Evolutionary conservation across 2,329 filamentous ascomycete species (phyloP).

Genomic region (Colletotrichum orchidophilum): DNA sequence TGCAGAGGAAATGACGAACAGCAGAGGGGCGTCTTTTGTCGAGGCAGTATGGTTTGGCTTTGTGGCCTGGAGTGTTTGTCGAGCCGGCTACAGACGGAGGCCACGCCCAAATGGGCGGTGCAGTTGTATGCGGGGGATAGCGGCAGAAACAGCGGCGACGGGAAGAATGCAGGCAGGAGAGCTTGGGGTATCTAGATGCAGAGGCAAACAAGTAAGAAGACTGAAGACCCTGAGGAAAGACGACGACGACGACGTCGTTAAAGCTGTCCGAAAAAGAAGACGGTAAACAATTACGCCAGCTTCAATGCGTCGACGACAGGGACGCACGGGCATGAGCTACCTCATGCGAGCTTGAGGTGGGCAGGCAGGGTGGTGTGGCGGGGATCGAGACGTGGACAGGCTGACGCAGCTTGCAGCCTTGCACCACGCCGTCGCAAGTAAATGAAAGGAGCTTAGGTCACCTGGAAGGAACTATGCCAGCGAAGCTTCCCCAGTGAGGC

Average conservation of each 20-base stretch:
- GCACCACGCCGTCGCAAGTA: neutral
- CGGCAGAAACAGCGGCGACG: neutral
- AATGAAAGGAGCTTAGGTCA: neutral
- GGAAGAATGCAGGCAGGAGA: neutral
- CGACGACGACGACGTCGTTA: neutral
- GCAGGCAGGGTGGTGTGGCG: conserved; percentile 14
- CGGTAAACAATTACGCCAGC: conserved; percentile 22
- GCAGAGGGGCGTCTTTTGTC: neutral
- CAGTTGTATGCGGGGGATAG: neutral
- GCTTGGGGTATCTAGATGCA: conserved; percentile 21
- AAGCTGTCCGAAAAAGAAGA: conserved; percentile 1
- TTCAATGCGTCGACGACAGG: conserved; percentile 20
- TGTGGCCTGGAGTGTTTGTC: neutral
- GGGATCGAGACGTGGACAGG: conserved; percentile 22
- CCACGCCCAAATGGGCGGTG: neutral
- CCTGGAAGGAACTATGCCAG: neutral
- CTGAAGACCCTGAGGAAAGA: neutral
- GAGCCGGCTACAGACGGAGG: neutral
- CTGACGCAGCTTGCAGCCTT: conserved; percentile 31
- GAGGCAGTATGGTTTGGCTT: neutral
- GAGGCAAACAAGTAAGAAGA: neutral
- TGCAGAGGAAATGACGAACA: neutral
- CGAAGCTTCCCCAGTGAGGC: neutral
- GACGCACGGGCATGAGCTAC: conserved; percentile 1
- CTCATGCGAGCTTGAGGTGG: conserved; percentile 18